phyloP scores from a whole-genome alignment of 306 rosid genomes.

The Begonia masoniana region DNA sequence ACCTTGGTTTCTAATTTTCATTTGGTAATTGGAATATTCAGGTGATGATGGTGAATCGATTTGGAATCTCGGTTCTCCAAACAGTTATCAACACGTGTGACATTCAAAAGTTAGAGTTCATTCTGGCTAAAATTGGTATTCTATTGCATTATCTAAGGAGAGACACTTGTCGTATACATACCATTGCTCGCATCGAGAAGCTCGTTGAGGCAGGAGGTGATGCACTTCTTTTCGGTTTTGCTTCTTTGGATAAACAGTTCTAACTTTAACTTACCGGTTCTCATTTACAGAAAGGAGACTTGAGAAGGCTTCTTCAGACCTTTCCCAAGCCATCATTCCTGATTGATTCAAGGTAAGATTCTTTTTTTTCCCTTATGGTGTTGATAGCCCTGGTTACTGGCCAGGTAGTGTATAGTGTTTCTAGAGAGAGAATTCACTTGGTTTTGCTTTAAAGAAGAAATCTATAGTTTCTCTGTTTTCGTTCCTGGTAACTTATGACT shows the following conservation, averaged over 20 bases:
- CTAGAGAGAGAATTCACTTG: too few relatives aligned
- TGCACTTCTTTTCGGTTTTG: background rate
- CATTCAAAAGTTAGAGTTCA: slow-evolving; percentile 69
- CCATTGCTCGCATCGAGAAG: slow-evolving; percentile 90
- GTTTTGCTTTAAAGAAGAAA: slow-evolving; percentile 41
- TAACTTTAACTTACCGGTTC: background rate
- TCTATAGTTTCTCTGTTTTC: slow-evolving; percentile 6
- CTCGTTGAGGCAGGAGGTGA: slow-evolving; percentile 90
- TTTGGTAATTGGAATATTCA: slow-evolving; percentile 15
- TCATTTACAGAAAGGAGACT: slow-evolving; percentile 78
- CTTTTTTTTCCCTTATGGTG: too few relatives aligned
- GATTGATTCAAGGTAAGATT: slow-evolving; percentile 4
- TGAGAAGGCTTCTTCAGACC: slow-evolving; percentile 47
- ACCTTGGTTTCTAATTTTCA: background rate
- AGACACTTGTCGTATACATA: slow-evolving; percentile 85
- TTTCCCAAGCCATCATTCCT: slow-evolving; percentile 24
- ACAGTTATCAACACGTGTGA: slow-evolving; percentile 91
- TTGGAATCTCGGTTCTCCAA: slow-evolving; percentile 89
- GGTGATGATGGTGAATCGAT: slow-evolving; percentile 98
- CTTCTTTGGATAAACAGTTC: background rate
- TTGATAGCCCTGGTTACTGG: too few relatives aligned
- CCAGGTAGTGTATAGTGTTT: too few relatives aligned
- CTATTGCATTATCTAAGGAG: slow-evolving; percentile 79
- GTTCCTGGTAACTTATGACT: background rate
- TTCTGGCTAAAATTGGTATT: slow-evolving; percentile 88